phyloP scores from a whole-genome alignment of 1,139 yeast genomes.

The Candida labiduridarum region DNA sequence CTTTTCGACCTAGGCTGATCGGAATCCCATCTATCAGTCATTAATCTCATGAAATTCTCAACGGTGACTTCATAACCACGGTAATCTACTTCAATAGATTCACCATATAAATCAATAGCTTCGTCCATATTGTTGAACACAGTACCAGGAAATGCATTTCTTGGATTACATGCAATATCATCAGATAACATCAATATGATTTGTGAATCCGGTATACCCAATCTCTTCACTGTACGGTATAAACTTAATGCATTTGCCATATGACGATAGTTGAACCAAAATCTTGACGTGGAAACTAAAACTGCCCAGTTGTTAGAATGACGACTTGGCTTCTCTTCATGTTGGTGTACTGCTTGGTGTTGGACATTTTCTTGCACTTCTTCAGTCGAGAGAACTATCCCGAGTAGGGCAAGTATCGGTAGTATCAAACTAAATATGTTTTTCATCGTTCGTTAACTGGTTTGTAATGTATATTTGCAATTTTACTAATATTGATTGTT shows the following conservation, averaged over 20 bases:
- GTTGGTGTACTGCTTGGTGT: neutral
- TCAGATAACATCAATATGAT: conserved; percentile 94
- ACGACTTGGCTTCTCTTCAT: conserved; percentile 31
- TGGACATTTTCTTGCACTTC: neutral
- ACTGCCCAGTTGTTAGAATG: conserved; percentile 96
- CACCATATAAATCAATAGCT: conserved; percentile 93
- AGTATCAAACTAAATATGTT: conserved; percentile 3
- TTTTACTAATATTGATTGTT: neutral
- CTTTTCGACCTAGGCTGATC: conserved; percentile 93
- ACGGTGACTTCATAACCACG: conserved; percentile 98
- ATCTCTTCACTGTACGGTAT: conserved; percentile 91
- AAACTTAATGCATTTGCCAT: conserved; percentile 95
- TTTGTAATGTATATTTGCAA: neutral
- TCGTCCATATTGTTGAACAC: conserved; percentile 94
- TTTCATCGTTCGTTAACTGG: neutral
- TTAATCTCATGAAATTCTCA: conserved; percentile 84
- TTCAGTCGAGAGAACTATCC: neutral
- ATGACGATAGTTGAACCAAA: conserved; percentile 98
- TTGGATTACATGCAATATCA: conserved; percentile 95
- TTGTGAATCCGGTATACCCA: conserved; percentile 97
- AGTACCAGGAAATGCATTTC: conserved; percentile 95
- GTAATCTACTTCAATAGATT: conserved; percentile 92
- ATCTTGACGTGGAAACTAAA: conserved; percentile 89
- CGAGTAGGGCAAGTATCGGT: conserved; percentile 3
- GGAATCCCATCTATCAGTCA: conserved; percentile 94